Evolutionary conservation across 129 eudicot species (phyloP).

Genomic region (Flaveria robusta): DNA sequence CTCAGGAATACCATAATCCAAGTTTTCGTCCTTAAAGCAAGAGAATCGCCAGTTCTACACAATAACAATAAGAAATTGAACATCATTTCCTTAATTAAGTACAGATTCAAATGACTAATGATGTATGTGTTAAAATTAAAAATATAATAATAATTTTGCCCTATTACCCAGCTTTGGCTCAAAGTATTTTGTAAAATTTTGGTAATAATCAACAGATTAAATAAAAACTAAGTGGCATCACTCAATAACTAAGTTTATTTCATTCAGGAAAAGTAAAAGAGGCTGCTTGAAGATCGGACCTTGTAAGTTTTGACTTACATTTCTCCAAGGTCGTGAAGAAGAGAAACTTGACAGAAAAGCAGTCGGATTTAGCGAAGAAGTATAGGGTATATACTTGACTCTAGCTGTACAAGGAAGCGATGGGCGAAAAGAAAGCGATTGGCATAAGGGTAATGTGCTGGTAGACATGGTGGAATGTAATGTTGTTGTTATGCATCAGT

Average conservation of each 20-base stretch:
- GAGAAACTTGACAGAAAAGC: constrained; percentile 8
- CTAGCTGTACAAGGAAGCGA: constrained; percentile 27
- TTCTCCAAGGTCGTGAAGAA: constrained; percentile 34
- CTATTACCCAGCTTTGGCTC: neutral
- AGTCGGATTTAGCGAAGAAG: constrained; percentile 14
- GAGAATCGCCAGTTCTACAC: constrained; percentile 53
- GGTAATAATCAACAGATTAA: neutral
- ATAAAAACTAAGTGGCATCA: neutral
- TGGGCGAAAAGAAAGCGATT: constrained; percentile 33
- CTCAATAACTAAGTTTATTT: too few relatives aligned
- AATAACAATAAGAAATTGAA: constrained; percentile 6
- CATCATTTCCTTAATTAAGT: neutral
- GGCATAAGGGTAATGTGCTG: constrained; percentile 27
- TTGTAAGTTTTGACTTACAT: constrained; percentile 31
- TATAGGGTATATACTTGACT: constrained; percentile 21
- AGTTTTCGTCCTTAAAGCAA: constrained; percentile 50
- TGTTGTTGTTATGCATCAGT: constrained; percentile 20
- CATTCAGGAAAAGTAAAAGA: too few relatives aligned
- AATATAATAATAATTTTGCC: neutral
- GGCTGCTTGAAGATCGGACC: neutral
- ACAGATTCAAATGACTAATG: neutral
- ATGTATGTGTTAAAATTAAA: neutral
- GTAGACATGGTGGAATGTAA: constrained; percentile 37
- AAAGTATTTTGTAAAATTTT: neutral
- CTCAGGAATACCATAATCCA: constrained; percentile 25